Percentiles rank a stretch among this genome's conserved stretches.
Evolutionary conservation across 495 filamentous ascomycete species (phyloP).

Genomic region (Cercophora newfieldiana): DNA sequence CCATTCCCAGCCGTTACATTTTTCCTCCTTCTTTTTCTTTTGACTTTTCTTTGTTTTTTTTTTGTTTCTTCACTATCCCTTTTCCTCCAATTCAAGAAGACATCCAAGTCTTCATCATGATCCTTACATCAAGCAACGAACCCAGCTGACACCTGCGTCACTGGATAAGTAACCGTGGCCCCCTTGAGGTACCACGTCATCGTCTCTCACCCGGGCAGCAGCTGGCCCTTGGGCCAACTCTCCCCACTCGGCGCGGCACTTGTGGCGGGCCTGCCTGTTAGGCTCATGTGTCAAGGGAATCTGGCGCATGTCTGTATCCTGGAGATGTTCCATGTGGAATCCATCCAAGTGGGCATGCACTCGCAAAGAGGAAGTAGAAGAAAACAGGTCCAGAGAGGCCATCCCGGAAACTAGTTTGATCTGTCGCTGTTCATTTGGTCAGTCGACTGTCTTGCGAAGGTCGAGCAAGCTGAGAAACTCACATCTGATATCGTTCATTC

Average conservation of each 20-base stretch:
- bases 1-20: neutral
- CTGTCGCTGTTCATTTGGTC: neutral
- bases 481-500: conserved; percentile 16
- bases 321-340: neutral
- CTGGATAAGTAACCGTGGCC: conserved; percentile 1
- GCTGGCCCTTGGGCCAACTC: neutral
- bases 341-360: neutral
- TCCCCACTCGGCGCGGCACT: conserved; percentile 13
- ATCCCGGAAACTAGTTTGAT: neutral
- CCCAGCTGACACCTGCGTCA: neutral
- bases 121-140: neutral
- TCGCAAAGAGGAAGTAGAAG: conserved; percentile 1
- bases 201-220: conserved; percentile 7
- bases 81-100: neutral
- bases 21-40: neutral
- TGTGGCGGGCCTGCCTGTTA: neutral
- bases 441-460: neutral
- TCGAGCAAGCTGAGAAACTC: neutral
- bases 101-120: neutral
- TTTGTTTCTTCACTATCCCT: neutral
- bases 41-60: conserved; percentile 1
- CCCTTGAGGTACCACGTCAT: neutral
- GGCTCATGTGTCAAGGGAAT: conserved; percentile 3
- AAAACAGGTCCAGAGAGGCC: neutral
- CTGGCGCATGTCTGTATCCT: neutral